Conservation (phyloP, 2,329 filamentous ascomycete species). For the Calonectria leucothoes region DNA sequence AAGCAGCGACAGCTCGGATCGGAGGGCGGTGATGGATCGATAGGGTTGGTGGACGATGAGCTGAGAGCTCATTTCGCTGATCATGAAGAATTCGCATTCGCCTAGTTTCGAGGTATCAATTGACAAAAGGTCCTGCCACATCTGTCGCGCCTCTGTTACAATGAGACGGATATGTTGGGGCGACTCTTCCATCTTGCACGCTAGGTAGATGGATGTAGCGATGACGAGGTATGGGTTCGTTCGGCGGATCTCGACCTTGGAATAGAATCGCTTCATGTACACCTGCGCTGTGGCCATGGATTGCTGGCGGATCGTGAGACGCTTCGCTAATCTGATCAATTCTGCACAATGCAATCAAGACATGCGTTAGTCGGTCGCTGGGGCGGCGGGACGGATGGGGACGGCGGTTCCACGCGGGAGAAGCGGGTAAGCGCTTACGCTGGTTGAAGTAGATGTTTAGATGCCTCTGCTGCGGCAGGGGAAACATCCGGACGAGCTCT, state of each 20-base stretch:
- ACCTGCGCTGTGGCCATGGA: conserved; percentile 93
- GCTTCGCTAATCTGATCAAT: conserved; percentile 84
- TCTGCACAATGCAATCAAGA: conserved; percentile 60
- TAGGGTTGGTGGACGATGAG: conserved; percentile 94
- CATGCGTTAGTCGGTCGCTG: conserved; percentile 7
- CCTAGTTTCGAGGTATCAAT: conserved; percentile 86
- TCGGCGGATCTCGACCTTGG: conserved; percentile 87
- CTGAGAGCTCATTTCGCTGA: conserved; percentile 90
- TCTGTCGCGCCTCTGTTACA: conserved; percentile 83
- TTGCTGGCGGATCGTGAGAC: conserved; percentile 88
- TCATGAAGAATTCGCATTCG: conserved; percentile 93
- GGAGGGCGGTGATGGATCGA: conserved; percentile 79
- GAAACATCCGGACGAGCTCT: conserved; percentile 80
- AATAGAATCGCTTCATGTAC: conserved; percentile 95
- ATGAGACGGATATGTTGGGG: conserved; percentile 96
- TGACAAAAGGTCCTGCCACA: conserved; percentile 84
- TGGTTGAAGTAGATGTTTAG: conserved; percentile 93
- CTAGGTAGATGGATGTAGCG: conserved; percentile 93
- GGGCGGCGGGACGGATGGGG: neutral
- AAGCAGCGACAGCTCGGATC: conserved; percentile 76
- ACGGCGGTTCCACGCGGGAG: neutral
- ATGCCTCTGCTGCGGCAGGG: conserved; percentile 83
- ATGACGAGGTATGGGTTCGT: conserved; percentile 95
- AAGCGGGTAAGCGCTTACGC: conserved; percentile 64
- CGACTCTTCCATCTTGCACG: conserved; percentile 98